Percentiles rank a stretch among this genome's conserved stretches.
Conservation (phyloP, 495 filamentous ascomycete species). For the Penicillium tannophilum region DNA sequence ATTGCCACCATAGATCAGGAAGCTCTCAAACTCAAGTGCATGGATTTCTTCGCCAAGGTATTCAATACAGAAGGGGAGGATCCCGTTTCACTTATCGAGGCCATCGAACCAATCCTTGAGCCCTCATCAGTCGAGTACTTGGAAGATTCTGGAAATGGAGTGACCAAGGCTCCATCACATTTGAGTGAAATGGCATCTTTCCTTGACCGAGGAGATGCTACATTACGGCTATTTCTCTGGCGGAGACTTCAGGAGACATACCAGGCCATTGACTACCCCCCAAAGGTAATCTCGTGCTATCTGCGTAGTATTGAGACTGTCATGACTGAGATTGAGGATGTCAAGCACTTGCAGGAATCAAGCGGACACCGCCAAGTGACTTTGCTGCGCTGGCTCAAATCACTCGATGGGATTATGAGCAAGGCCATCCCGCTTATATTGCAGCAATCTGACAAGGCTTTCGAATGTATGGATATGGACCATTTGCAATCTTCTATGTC, state of each 20-base stretch:
- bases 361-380: constrained; percentile 63
- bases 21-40: constrained; percentile 86
- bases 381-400: constrained; percentile 73
- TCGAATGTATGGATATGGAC: constrained; percentile 80
- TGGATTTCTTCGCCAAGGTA: constrained; percentile 91
- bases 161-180: constrained; percentile 28
- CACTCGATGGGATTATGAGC: constrained; percentile 72
- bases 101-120: constrained; percentile 87
- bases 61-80: constrained; percentile 69
- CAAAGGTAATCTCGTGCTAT: constrained; percentile 84
- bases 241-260: constrained; percentile 85
- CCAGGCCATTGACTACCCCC: constrained; percentile 73
- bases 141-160: constrained; percentile 23
- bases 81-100: constrained; percentile 82
- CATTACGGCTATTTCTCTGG: constrained; percentile 85
- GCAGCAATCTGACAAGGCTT: constrained; percentile 65
- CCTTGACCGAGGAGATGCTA: constrained; percentile 74
- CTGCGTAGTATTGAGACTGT: constrained; percentile 83
- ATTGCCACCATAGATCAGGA: constrained; percentile 79
- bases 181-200: constrained; percentile 80
- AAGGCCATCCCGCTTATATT: constrained; percentile 64
- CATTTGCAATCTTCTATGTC: constrained; percentile 71
- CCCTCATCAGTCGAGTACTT: constrained; percentile 57
- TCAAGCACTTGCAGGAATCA: constrained; percentile 61
- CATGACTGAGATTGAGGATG: constrained; percentile 66